Percentiles rank a stretch among this genome's conserved stretches.
Evolutionary conservation across 306 rosid species (phyloP).

Genomic region (Castanopsis chinensis): DNA sequence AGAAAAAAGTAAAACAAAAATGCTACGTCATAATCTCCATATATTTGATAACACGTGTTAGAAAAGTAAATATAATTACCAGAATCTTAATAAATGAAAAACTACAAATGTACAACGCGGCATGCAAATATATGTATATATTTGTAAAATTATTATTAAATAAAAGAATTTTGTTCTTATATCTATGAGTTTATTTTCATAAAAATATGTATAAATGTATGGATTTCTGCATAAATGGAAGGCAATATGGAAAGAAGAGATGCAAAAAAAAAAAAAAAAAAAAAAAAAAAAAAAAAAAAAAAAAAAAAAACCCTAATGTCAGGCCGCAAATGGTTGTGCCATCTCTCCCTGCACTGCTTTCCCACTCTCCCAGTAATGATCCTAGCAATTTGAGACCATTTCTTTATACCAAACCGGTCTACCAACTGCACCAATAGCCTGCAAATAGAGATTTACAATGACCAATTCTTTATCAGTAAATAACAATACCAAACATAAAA

Average conservation of each 20-base stretch:
- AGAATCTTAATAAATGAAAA: background rate
- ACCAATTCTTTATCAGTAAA: background rate
- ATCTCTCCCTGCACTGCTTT: constrained; percentile 81
- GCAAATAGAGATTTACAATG: constrained; percentile 14
- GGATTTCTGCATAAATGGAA: constrained; percentile 4
- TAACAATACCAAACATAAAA: background rate
- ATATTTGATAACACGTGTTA: background rate
- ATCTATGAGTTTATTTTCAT: too few species aligned
- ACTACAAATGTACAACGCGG: background rate
- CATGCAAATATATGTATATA: background rate
- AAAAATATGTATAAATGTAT: background rate
- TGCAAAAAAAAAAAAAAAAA: constrained; percentile 3
- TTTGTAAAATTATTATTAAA: background rate
- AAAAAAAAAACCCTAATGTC: constrained; percentile 53
- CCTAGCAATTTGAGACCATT: constrained; percentile 65
- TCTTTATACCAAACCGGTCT: constrained; percentile 40
- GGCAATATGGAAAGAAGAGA: background rate
- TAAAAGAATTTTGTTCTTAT: background rate
- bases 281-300: constrained; percentile 5
- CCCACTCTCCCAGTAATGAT: constrained; percentile 50
- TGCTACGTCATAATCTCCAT: background rate
- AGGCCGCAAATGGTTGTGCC: constrained; percentile 78
- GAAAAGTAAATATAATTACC: background rate
- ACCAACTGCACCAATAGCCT: constrained; percentile 52
- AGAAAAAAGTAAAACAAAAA: background rate